Evolutionary conservation across 73 alveolate genomes (phyloP).

Genomic region (Tetrahymena elliotti): DNA sequence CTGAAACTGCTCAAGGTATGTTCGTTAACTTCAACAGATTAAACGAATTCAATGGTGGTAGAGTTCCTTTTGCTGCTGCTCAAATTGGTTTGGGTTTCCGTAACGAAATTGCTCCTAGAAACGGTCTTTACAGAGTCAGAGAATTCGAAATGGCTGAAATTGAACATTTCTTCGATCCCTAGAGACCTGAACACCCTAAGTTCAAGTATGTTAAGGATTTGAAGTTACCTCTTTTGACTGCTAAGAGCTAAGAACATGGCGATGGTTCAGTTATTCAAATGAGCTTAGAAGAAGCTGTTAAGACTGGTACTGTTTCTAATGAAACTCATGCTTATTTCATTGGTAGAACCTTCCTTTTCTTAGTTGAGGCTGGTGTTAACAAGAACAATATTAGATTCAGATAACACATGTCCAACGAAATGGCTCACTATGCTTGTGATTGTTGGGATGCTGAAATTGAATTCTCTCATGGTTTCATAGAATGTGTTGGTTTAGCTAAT

Average conservation of each 20-base stretch:
- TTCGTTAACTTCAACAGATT: slow-evolving; percentile 94
- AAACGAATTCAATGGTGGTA: slow-evolving; percentile 86
- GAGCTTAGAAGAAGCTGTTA: slow-evolving; percentile 86
- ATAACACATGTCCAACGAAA: slow-evolving; percentile 95
- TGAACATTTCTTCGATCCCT: slow-evolving; percentile 97
- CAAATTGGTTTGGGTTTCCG: slow-evolving; percentile 97
- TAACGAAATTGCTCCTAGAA: slow-evolving; percentile 98
- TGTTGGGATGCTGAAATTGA: slow-evolving; percentile 99
- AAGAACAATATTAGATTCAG: slow-evolving; percentile 91
- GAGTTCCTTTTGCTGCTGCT: slow-evolving; percentile 98
- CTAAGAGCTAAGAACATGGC: slow-evolving; percentile 49
- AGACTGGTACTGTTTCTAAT: slow-evolving; percentile 72
- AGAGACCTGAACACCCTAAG: slow-evolving; percentile 79
- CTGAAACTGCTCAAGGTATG: slow-evolving; percentile 99
- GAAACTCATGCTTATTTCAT: slow-evolving; percentile 97
- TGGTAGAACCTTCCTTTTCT: slow-evolving; percentile 85
- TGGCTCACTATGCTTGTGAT: slow-evolving; percentile 99
- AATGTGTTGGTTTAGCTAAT: slow-evolving; percentile 99
- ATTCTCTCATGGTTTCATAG: slow-evolving; percentile 98
- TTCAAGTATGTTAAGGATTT: slow-evolving; percentile 65
- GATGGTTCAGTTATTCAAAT: slow-evolving; percentile 9
- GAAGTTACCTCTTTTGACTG: slow-evolving; percentile 75
- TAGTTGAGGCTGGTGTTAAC: slow-evolving; percentile 72
- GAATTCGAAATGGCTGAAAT: slow-evolving; percentile 99
- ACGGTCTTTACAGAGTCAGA: slow-evolving; percentile 93